Percentiles rank a stretch among this genome's conserved stretches.
Conservation (phyloP, 2,329 filamentous ascomycete genomes). For the Daldinia sp. region DNA sequence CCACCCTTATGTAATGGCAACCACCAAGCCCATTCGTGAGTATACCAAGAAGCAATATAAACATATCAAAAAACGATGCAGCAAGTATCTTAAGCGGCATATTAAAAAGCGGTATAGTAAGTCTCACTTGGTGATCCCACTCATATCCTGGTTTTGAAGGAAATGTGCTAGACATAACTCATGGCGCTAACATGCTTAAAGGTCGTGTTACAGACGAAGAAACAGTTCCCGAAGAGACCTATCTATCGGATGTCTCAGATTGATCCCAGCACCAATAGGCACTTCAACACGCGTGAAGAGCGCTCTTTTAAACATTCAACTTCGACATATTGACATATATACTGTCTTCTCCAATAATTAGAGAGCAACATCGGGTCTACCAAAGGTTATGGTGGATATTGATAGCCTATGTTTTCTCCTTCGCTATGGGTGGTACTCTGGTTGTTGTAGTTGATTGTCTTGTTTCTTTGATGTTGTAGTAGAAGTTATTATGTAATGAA, state of each 20-base stretch:
- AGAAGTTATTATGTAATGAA: constrained; percentile 1
- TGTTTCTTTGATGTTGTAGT: neutral
- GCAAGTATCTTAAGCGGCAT: neutral
- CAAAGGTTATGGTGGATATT: neutral
- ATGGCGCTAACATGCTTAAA: neutral
- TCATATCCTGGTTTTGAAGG: neutral
- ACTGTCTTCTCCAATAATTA: neutral
- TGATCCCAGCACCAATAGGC: too few species aligned
- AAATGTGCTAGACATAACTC: neutral
- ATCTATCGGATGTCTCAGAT: too few species aligned
- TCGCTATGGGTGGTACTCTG: neutral
- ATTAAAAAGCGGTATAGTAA: neutral
- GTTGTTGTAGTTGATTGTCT: neutral
- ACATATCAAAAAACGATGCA: too few species aligned
- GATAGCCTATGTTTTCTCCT: neutral
- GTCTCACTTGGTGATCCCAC: neutral
- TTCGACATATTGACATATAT: neutral
- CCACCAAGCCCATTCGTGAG: neutral
- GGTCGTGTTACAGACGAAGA: neutral
- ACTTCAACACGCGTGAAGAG: too few species aligned
- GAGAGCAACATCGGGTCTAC: neutral
- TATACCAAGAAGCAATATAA: neutral
- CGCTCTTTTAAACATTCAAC: too few species aligned
- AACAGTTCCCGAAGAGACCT: neutral
- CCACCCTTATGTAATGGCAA: neutral